These are phyloP conservation scores for Coemansia reversa DNA, from an alignment of 192 early-diverging fungal species.

Conservation along the genomic window DNA sequence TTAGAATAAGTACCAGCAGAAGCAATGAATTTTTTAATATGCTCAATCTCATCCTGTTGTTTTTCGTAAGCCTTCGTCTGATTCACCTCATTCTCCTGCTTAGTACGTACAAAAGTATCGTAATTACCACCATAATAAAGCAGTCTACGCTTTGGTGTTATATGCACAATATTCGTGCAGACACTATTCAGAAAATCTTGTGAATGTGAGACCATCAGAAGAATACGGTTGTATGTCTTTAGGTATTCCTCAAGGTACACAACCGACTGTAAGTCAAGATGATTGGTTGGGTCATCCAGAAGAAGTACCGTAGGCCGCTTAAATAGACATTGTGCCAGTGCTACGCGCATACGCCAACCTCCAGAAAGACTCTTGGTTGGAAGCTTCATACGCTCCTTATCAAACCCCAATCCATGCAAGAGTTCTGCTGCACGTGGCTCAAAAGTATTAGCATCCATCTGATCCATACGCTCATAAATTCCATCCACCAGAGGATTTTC, in stretches of 20 bases:
- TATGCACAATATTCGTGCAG: conserved; percentile 94
- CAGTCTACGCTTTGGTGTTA: conserved; percentile 87
- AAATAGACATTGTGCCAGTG: conserved; percentile 94
- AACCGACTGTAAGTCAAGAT: conserved; percentile 89
- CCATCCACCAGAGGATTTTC: conserved; percentile 89
- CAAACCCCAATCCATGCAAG: conserved; percentile 93
- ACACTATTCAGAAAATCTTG: conserved; percentile 94
- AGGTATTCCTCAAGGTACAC: conserved; percentile 85
- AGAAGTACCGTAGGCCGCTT: conserved; percentile 88
- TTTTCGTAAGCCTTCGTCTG: conserved; percentile 99
- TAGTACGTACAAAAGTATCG: conserved; percentile 93
- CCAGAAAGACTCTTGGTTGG: conserved; percentile 96
- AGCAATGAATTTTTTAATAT: conserved; percentile 99
- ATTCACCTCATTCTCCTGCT: conserved; percentile 93
- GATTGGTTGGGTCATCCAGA: conserved; percentile 92
- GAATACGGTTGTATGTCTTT: conserved; percentile 75
- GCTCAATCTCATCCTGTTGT: conserved; percentile 98
- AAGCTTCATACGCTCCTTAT: conserved; percentile 81
- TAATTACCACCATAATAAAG: conserved; percentile 97
- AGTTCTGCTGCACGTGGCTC: conserved; percentile 88
- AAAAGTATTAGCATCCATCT: conserved; percentile 90
- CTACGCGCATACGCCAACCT: conserved; percentile 99
- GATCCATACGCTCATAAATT: conserved; percentile 95
- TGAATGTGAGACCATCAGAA: conserved; percentile 89
- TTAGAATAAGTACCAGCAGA: conserved; percentile 99